Evolutionary conservation across 371 early-diverging fungal genomes (phyloP).

Genomic region (Apophysomyces trapeziformis): DNA sequence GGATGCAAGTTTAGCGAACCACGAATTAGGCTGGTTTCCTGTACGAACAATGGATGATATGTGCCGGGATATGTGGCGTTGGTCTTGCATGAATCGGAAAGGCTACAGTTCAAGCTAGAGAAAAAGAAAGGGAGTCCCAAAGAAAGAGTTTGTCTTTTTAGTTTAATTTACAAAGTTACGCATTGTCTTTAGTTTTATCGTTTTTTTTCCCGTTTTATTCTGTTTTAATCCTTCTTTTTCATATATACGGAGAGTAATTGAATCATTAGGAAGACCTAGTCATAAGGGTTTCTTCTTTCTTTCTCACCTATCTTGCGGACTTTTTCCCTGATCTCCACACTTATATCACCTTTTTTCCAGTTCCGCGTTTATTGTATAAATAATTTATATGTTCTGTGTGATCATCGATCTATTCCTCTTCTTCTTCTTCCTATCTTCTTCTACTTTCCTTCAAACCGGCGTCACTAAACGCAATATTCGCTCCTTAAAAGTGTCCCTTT

Average conservation of each 20-base stretch:
- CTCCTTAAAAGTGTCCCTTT: conserved; percentile 7
- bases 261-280: not conserved
- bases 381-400: too few species aligned
- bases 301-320: not conserved
- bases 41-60: conserved; percentile 74
- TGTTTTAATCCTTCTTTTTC: not conserved
- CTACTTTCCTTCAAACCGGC: not conserved
- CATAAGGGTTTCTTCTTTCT: not conserved
- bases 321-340: too few species aligned
- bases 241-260: too few species aligned
- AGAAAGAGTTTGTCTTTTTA: too few species aligned
- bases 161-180: not conserved
- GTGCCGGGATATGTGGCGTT: conserved; percentile 90
- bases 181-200: not conserved
- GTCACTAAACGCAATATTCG: not conserved
- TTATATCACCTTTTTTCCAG: too few species aligned
- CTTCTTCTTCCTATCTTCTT: not conserved
- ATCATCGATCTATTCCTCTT: not conserved
- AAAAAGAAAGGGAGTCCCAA: conserved; percentile 14
- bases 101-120: conserved; percentile 47
- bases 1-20: conserved; percentile 70
- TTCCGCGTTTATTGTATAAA: too few species aligned
- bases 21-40: conserved; percentile 80
- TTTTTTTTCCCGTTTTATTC: not conserved
- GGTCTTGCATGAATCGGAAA: conserved; percentile 75